phyloP scores from a whole-genome alignment of 441 rosid genomes.

The Kokia cookei region DNA sequence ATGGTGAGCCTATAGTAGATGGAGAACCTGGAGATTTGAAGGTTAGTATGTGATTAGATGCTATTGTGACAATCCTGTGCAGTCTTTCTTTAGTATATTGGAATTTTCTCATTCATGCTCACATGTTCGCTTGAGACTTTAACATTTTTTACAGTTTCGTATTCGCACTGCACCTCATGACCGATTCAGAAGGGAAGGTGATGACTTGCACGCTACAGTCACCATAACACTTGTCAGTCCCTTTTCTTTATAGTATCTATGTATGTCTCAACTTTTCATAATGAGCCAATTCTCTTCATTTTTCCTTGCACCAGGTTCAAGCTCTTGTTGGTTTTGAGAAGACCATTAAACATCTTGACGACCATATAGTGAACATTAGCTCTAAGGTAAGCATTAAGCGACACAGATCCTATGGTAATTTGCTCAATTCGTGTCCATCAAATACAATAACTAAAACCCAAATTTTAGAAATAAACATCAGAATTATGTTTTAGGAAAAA shows the following conservation, averaged over 20 bases:
- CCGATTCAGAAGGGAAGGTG: constrained; percentile 74
- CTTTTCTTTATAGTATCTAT: background rate
- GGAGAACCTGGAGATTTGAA: constrained; percentile 97
- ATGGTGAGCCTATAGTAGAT: constrained; percentile 85
- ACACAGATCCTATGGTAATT: background rate
- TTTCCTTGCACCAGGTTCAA: constrained; percentile 49
- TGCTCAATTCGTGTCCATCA: background rate
- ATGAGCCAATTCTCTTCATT: background rate
- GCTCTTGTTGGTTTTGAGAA: constrained; percentile 96
- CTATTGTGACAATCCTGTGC: background rate
- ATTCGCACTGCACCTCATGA: constrained; percentile 79
- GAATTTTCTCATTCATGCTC: background rate
- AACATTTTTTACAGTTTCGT: constrained; percentile 56
- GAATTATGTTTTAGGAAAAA: background rate
- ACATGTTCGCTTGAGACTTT: background rate
- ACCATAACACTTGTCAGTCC: constrained; percentile 71
- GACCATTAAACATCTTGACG: constrained; percentile 80
- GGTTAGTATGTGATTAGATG: constrained; percentile 33
- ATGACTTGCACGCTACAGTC: constrained; percentile 80
- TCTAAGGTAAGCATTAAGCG: constrained; percentile 48
- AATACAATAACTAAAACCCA: background rate
- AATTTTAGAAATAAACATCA: background rate
- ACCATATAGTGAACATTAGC: constrained; percentile 71
- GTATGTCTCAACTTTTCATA: background rate
- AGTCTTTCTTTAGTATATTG: background rate